phyloP scores from a whole-genome alignment of 2,329 filamentous ascomycete genomes.

The Tolypocladium guangdongense region DNA sequence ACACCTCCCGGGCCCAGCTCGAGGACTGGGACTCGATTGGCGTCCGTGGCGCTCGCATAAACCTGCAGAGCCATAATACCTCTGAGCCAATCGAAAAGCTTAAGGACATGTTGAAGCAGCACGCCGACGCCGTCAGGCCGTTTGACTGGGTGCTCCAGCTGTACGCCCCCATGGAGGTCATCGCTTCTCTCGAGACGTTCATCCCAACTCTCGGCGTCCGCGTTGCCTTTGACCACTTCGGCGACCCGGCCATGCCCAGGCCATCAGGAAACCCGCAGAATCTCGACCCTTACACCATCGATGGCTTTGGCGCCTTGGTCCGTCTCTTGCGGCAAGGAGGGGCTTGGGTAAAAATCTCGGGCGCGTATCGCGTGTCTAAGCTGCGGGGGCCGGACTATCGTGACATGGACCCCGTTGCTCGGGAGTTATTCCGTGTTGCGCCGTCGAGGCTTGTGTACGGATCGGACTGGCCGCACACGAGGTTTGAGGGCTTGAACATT shows the following conservation, averaged over 20 bases:
- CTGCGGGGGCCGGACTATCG: constrained; percentile 24
- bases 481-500: constrained; percentile 46
- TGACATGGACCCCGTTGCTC: constrained; percentile 35
- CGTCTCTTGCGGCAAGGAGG: constrained; percentile 32
- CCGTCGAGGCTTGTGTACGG: constrained; percentile 41
- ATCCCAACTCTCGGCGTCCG: background rate
- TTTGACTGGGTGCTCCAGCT: constrained; percentile 2
- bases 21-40: background rate
- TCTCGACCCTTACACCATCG: constrained; percentile 10
- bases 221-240: constrained; percentile 2
- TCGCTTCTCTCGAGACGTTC: background rate
- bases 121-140: background rate
- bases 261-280: background rate
- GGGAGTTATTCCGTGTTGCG: constrained; percentile 34
- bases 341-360: constrained; percentile 48
- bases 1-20: background rate
- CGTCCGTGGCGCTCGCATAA: constrained; percentile 1
- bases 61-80: background rate
- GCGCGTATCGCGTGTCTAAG: constrained; percentile 42
- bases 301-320: constrained; percentile 9
- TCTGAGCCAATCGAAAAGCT: background rate
- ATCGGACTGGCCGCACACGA: constrained; percentile 55
- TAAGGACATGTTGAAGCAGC: background rate
- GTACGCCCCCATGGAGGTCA: background rate
- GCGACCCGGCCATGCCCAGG: background rate